Conservation (phyloP, 306 rosid species). For the Casuarina glauca region DNA sequence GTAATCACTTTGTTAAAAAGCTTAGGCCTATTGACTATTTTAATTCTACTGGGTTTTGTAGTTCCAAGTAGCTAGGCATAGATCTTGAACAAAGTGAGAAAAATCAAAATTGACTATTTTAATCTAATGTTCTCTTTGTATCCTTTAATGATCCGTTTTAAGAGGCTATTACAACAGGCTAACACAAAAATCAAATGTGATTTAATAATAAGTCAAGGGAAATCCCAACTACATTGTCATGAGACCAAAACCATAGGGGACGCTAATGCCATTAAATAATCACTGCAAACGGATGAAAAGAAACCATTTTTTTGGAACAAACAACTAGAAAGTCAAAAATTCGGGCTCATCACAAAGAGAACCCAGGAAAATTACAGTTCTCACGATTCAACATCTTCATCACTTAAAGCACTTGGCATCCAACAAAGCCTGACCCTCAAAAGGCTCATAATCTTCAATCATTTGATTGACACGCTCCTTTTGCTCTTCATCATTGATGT, state of each 20-base stretch:
- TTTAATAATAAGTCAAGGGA: neutral
- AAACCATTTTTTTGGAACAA: neutral
- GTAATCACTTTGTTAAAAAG: too few relatives aligned
- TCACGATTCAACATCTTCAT: slow-evolving; percentile 1
- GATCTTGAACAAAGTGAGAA: too few relatives aligned
- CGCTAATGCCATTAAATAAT: neutral
- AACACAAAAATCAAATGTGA: neutral
- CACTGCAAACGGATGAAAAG: neutral
- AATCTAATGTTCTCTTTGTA: too few relatives aligned
- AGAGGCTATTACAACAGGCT: neutral
- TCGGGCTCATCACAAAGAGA: neutral
- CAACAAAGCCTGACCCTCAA: slow-evolving; percentile 74
- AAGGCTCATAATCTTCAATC: slow-evolving; percentile 84
- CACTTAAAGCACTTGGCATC: slow-evolving; percentile 94
- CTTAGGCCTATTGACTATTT: too few relatives aligned
- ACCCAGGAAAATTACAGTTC: neutral
- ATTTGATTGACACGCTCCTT: slow-evolving; percentile 81
- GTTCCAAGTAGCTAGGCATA: too few relatives aligned
- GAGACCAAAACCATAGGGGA: slow-evolving; percentile 6
- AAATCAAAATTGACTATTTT: too few relatives aligned
- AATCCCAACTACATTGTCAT: neutral
- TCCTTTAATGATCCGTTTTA: neutral
- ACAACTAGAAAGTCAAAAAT: neutral
- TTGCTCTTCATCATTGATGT: slow-evolving; percentile 62
- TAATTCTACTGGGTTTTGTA: too few relatives aligned